phyloP scores from a whole-genome alignment of 169 alveolate genomes.

The Plasmodium gallinaceum region DNA sequence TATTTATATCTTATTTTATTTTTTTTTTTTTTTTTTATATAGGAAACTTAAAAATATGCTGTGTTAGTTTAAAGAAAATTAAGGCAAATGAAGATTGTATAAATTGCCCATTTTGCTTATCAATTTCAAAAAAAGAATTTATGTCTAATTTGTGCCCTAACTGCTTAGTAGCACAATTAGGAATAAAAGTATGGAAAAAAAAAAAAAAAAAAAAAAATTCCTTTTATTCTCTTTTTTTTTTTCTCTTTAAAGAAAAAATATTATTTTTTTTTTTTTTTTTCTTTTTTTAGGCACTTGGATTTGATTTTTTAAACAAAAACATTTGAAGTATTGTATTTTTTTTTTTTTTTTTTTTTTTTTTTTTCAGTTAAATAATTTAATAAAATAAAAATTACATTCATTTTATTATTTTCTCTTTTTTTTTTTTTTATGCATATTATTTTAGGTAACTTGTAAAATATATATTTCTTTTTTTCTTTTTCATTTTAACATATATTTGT shows the following conservation, averaged over 20 bases:
- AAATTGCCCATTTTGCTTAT: slow-evolving; percentile 60
- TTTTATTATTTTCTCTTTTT: too few species aligned
- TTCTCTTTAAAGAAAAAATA: neutral
- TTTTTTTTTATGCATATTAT: too few species aligned
- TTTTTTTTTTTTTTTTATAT: neutral
- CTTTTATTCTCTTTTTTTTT: slow-evolving; percentile 11
- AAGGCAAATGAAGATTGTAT: slow-evolving; percentile 48
- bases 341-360: slow-evolving; percentile 7
- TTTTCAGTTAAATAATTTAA: neutral
- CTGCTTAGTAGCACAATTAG: slow-evolving; percentile 68
- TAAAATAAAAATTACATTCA: too few species aligned
- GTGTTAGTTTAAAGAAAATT: slow-evolving; percentile 61
- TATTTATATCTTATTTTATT: neutral
- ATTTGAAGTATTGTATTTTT: slow-evolving; percentile 1
- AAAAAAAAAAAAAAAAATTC: neutral
- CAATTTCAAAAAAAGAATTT: slow-evolving; percentile 52
- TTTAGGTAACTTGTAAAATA: too few species aligned
- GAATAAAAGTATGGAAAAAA: slow-evolving; percentile 38
- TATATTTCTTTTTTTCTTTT: too few species aligned
- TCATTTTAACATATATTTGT: too few species aligned
- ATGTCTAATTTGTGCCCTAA: slow-evolving; percentile 44
- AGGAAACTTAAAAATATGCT: slow-evolving; percentile 48
- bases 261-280: slow-evolving; percentile 1
- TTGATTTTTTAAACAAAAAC: slow-evolving; percentile 72
- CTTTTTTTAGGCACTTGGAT: slow-evolving; percentile 64